Conservation (phyloP, 108 stramenopile species). For the Nannochloropsis gaditana region DNA sequence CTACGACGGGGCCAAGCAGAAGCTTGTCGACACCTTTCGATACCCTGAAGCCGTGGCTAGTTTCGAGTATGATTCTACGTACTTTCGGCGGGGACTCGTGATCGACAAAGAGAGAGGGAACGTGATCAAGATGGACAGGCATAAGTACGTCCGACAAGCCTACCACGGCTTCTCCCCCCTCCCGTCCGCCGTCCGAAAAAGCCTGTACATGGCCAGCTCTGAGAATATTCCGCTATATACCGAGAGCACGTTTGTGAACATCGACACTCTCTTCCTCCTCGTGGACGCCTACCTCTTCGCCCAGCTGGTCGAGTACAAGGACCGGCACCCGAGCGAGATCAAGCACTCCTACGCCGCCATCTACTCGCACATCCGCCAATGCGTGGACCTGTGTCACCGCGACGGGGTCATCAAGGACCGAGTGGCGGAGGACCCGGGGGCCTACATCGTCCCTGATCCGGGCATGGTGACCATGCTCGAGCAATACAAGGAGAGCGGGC, state of each 20-base stretch:
- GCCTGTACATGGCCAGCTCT: conserved; percentile 55
- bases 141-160: conserved; percentile 87
- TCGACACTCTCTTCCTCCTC: conserved; percentile 86
- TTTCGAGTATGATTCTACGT: conserved; percentile 69
- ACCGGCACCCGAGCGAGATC: conserved; percentile 29
- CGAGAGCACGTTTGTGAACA: conserved; percentile 76
- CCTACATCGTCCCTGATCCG: conserved; percentile 78
- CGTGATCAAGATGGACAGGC: conserved; percentile 86
- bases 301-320: conserved; percentile 78
- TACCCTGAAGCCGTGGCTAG: conserved; percentile 74
- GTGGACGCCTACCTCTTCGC: conserved; percentile 67
- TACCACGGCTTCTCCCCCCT: conserved; percentile 62
- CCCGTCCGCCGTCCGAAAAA: conserved; percentile 38
- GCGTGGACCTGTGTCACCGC: conserved; percentile 88
- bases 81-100: conserved; percentile 77
- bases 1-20: conserved; percentile 86
- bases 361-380: conserved; percentile 72
- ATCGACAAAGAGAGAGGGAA: conserved; percentile 91
- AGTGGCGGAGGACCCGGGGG: conserved; percentile 61
- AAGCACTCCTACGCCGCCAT: conserved; percentile 71
- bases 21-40: conserved; percentile 72
- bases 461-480: conserved; percentile 77
- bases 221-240: conserved; percentile 76
- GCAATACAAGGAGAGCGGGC: conserved; percentile 59
- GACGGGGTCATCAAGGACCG: conserved; percentile 93